phyloP scores from a whole-genome alignment of 1,139 yeast genomes.

The Lodderomyces metapsilosis region DNA sequence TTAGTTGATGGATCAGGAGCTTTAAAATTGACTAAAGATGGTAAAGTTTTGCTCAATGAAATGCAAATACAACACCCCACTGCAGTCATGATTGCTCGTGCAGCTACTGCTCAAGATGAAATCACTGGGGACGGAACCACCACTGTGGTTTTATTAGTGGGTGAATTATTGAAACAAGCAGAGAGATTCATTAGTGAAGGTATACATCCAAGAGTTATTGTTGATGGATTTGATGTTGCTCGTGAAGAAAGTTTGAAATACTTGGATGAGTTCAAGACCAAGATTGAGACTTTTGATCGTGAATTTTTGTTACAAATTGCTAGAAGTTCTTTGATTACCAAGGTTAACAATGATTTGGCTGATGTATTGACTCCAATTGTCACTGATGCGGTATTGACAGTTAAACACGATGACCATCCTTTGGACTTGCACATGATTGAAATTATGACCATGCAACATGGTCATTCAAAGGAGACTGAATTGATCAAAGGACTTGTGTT shows the following conservation, averaged over 20 bases:
- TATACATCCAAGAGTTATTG: conserved; percentile 90
- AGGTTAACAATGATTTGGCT: conserved; percentile 72
- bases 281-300: conserved; percentile 59
- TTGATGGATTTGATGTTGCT: conserved; percentile 94
- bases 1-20: conserved; percentile 96
- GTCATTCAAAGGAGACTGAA: conserved; percentile 78
- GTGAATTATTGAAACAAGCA: conserved; percentile 92
- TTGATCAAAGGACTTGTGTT: conserved; percentile 86
- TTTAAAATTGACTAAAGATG: conserved; percentile 94
- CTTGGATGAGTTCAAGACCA: conserved; percentile 58
- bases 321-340: conserved; percentile 82
- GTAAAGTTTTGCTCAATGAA: conserved; percentile 87
- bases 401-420: conserved; percentile 51
- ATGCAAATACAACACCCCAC: conserved; percentile 99
- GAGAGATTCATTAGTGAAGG: conserved; percentile 92
- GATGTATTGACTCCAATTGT: conserved; percentile 89
- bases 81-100: conserved; percentile 97
- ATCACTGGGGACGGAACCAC: conserved; percentile 99
- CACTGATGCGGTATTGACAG: conserved; percentile 90
- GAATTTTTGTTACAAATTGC: conserved; percentile 91
- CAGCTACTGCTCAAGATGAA: conserved; percentile 98
- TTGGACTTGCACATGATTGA: conserved; percentile 97
- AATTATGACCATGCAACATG: conserved; percentile 97
- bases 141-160: conserved; percentile 92
- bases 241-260: conserved; percentile 70